Percentiles rank a stretch among this genome's conserved stretches.
Conservation (phyloP, 148 eudicot genomes). For the Vaccinium macrocarpon region DNA sequence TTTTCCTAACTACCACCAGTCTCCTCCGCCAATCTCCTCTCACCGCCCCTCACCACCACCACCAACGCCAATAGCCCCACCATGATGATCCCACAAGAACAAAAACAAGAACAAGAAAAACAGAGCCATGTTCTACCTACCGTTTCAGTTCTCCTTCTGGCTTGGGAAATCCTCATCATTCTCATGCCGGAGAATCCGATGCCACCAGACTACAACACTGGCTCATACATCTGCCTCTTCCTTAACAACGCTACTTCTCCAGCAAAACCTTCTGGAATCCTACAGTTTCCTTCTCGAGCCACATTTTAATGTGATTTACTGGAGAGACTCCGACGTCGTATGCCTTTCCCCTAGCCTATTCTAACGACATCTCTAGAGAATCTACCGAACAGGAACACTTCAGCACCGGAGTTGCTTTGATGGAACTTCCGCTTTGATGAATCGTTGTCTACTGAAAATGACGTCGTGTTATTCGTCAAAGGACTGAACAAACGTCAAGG, state of each 20-base stretch:
- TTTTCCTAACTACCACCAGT: not conserved
- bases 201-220: too few species aligned
- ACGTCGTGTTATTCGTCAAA: constrained; percentile 62
- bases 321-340: constrained; percentile 33
- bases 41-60: not conserved
- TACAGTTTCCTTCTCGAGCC: constrained; percentile 30
- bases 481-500: constrained; percentile 65
- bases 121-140: not conserved
- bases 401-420: constrained; percentile 27
- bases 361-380: constrained; percentile 14
- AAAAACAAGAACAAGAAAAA: not conserved
- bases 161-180: too few species aligned
- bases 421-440: constrained; percentile 64
- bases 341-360: constrained; percentile 41
- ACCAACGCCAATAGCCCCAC: constrained; percentile 14
- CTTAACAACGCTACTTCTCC: too few species aligned
- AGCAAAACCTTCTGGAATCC: constrained; percentile 38
- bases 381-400: constrained; percentile 4
- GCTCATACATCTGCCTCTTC: too few species aligned
- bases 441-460: constrained; percentile 39
- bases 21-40: not conserved
- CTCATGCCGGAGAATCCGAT: too few species aligned
- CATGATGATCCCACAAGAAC: not conserved
- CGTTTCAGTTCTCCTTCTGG: constrained; percentile 49
- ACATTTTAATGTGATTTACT: constrained; percentile 52